Conservation (phyloP, 345 rosid genomes). For the Salix caprea region DNA sequence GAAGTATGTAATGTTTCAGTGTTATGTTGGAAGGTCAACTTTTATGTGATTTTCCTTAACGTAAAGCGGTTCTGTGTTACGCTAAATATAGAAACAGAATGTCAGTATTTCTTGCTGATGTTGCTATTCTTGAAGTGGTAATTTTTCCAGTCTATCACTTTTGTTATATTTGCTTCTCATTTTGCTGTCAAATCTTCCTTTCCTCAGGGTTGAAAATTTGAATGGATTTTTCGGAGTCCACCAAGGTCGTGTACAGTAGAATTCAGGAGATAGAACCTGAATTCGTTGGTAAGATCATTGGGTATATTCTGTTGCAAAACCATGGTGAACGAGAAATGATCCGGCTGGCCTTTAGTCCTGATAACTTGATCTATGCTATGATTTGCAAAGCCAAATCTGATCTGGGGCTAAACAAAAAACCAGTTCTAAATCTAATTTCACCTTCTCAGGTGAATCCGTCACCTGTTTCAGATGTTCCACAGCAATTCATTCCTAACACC, state of each 20-base stretch:
- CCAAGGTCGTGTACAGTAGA: conserved; percentile 68
- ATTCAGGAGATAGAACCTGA: conserved; percentile 86
- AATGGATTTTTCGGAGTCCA: conserved; percentile 79
- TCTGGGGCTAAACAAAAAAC: conserved; percentile 40
- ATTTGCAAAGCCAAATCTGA: conserved; percentile 63
- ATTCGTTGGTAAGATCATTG: conserved; percentile 72
- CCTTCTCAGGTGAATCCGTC: conserved; percentile 32
- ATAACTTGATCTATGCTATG: conserved; percentile 47
- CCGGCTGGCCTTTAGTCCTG: conserved; percentile 80
- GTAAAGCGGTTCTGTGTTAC: not conserved
- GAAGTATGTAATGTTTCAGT: not conserved
- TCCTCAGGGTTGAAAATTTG: conserved; percentile 31
- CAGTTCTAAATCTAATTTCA: conserved; percentile 32
- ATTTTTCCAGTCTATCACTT: conserved; percentile 16
- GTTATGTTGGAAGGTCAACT: not conserved
- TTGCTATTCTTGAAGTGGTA: conserved; percentile 11
- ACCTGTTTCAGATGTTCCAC: conserved; percentile 31
- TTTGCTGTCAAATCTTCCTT: conserved; percentile 20
- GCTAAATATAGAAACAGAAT: conserved; percentile 7
- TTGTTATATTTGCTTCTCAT: conserved; percentile 1
- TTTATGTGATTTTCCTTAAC: not conserved
- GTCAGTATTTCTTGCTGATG: conserved; percentile 4
- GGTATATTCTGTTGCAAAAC: conserved; percentile 71
- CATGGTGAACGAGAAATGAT: conserved; percentile 78
- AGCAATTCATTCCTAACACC: conserved; percentile 38